Base-by-base conservation (phyloP, 2,329 filamentous ascomycete species). In the Meredithiella fracta region DNA sequence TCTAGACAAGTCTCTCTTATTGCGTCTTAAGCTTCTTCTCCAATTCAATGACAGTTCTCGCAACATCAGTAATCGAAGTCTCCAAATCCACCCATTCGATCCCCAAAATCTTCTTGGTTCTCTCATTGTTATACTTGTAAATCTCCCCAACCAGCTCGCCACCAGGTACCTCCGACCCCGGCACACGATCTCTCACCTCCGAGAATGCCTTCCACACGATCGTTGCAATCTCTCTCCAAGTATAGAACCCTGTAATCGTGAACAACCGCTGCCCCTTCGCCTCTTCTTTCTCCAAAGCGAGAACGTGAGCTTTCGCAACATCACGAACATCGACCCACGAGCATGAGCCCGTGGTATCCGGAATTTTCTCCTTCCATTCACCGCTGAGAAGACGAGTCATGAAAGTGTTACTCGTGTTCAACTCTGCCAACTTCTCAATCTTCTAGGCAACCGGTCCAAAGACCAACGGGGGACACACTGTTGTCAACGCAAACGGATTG, bases 21-120 rank as follows among this genome's bases (percentile, higher is more conserved):
- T 34, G 29, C 29, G 5, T 11, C 11, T 34, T 34, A 11, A 53
- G 9, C 15, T 37, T 56, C 31, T 44, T 44, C 34, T 59, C 54
- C 17, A 59, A 31, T 9, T 56, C 50, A 50, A 59, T 54, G 6
- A 59, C n/a, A 34, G 50, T 56, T 20, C 42, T 20, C 1, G 53
- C 57, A 3, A 59, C 42, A 38, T 59, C 54, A 17, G 49, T 56
- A 26, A 83, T 71, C 26, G 71, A 75, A 67, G 82, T 72, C 66
- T 86, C 81, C 34, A 86, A 62, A 3, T 69, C 65, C 60, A 70
- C 78, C 72, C 78, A 86, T 58, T 83, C 68, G 51, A 85, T 72
- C 0, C 79, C 80, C 58, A 87, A 65, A 50, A 82, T 61, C 62
- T 79, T 73, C 25, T 73, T 75, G 1, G 78, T 79, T 63, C 73